These are phyloP conservation scores for Raphanus raphanistrum DNA, from an alignment of 345 rosid species.

Conservation along the genomic window DNA sequence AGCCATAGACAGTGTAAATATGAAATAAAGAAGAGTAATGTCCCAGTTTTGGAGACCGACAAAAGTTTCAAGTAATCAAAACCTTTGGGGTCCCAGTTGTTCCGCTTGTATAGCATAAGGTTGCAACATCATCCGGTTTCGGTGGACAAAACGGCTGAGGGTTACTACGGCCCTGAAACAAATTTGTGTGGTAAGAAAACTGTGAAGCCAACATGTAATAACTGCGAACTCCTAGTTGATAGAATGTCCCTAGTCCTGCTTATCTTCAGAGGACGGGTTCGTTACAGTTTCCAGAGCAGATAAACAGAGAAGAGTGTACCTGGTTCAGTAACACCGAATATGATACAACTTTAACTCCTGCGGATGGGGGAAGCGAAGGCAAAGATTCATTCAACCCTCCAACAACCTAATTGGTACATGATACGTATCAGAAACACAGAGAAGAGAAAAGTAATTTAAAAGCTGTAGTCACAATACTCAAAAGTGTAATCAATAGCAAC, in stretches of 20 bases:
- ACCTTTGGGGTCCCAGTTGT: conserved; percentile 99
- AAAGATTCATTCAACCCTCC: conserved; percentile 80
- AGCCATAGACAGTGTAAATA: conserved; percentile 9
- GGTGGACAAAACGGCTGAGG: conserved; percentile 71
- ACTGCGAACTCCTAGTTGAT: conserved; percentile 1
- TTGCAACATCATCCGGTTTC: conserved; percentile 82
- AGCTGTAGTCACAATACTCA: neutral
- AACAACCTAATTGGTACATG: conserved; percentile 61
- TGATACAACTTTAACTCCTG: conserved; percentile 70
- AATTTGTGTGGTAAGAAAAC: neutral
- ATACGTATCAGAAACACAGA: conserved; percentile 19
- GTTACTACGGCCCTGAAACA: conserved; percentile 63
- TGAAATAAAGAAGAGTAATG: conserved; percentile 5
- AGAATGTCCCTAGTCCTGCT: conserved; percentile 1
- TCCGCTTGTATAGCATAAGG: conserved; percentile 97
- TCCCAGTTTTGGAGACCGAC: neutral
- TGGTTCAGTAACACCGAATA: conserved; percentile 72
- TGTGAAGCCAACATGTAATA: conserved; percentile 22
- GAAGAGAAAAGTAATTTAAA: conserved; percentile 16
- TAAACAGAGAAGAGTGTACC: conserved; percentile 47
- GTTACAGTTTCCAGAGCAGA: neutral
- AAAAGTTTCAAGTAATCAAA: conserved; percentile 13
- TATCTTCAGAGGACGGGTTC: neutral
- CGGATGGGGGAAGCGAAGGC: conserved; percentile 74
- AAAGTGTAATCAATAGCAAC: neutral